phyloP scores from a whole-genome alignment of 2,329 filamentous ascomycete genomes.

The Cytospora piceae region DNA sequence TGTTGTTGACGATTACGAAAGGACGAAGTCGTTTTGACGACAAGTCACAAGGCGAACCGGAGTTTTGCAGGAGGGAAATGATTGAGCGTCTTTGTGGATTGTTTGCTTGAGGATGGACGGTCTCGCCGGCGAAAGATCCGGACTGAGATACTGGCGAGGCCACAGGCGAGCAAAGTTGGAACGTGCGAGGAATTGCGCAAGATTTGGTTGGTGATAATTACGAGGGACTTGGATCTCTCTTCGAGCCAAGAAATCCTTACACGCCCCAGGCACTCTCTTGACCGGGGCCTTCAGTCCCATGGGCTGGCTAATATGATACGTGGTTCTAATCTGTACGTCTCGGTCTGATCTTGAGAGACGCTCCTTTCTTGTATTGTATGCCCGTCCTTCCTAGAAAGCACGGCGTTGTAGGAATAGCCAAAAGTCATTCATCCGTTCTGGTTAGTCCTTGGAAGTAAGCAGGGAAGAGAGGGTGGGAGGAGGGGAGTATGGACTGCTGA shows the following conservation, averaged over 20 bases:
- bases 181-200: not conserved
- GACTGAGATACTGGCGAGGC: not conserved
- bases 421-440: not conserved
- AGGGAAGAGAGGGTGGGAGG: not conserved
- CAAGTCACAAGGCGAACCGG: not conserved
- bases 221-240: not conserved
- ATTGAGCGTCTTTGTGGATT: not conserved
- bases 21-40: not conserved
- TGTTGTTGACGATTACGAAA: not conserved
- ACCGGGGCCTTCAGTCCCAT: not conserved
- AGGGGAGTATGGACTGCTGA: too few relatives aligned
- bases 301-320: not conserved
- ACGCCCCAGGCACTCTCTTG: not conserved
- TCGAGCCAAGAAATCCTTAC: not conserved
- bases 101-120: not conserved
- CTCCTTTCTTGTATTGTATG: not conserved
- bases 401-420: constrained; percentile 13
- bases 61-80: not conserved
- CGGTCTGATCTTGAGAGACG: not conserved
- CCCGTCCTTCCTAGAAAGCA: constrained; percentile 6
- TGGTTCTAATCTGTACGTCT: not conserved
- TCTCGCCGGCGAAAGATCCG: not conserved
- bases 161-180: not conserved
- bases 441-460: not conserved
- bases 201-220: not conserved